These are phyloP conservation scores for Luffa acutangula DNA, from an alignment of 306 rosid species.

Conservation along the genomic window DNA sequence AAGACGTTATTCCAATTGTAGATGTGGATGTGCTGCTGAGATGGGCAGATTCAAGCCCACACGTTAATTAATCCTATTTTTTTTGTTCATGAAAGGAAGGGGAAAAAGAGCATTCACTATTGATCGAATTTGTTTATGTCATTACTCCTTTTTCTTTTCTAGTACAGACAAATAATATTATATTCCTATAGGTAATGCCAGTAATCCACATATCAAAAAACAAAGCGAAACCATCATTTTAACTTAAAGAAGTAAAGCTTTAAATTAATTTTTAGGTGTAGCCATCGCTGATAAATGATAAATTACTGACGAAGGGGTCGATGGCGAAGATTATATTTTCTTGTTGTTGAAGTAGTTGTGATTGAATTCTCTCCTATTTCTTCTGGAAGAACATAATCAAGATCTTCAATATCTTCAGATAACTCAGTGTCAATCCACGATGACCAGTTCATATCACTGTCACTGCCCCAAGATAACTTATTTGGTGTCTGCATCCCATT, in stretches of 20 bases:
- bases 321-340: conserved; percentile 43
- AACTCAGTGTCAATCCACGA: conserved; percentile 50
- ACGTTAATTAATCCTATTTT: not conserved
- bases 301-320: conserved; percentile 2
- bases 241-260: not conserved
- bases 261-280: not conserved
- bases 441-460: conserved; percentile 42
- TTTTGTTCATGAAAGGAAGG: not conserved
- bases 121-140: not conserved
- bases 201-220: conserved; percentile 25
- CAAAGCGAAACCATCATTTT: not conserved
- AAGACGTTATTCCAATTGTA: not conserved
- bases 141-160: not conserved
- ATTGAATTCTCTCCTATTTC: conserved; percentile 46
- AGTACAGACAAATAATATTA: not conserved
- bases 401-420: conserved; percentile 65
- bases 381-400: conserved; percentile 41
- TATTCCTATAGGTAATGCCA: not conserved
- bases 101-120: not conserved
- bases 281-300: not conserved
- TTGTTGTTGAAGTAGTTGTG: conserved; percentile 17
- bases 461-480: conserved; percentile 21
- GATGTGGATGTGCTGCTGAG: not conserved
- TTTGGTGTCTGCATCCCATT: conserved; percentile 28
- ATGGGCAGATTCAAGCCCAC: not conserved